A percentile compares a stretch with the other conserved stretches of the same genome.
phyloP scores from a whole-genome alignment of 2,329 filamentous ascomycete species.

The Alternaria rosae region DNA sequence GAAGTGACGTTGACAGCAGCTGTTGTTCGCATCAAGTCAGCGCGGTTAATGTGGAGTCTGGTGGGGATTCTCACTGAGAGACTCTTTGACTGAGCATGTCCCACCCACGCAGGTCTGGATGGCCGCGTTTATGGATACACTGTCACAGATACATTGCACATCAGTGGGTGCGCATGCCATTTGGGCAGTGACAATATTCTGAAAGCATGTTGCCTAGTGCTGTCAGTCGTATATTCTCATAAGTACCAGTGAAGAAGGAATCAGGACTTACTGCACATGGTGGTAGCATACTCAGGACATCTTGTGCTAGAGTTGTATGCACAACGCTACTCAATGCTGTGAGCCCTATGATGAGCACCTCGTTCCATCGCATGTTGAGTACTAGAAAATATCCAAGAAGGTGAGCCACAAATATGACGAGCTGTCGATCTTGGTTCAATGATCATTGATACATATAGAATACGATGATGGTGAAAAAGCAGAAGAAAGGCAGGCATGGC shows the following conservation, averaged over 20 bases:
- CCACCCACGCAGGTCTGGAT: slow-evolving; percentile 17
- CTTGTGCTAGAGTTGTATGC: not conserved
- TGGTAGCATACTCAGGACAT: not conserved
- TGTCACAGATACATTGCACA: slow-evolving; percentile 18
- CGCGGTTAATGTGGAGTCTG: not conserved
- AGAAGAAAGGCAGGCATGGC: not conserved
- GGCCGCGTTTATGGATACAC: not conserved
- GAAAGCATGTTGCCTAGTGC: slow-evolving; percentile 2
- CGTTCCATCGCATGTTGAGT: not conserved
- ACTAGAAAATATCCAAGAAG: not conserved
- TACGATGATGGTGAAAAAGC: not conserved
- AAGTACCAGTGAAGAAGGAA: no score
- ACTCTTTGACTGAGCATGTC: slow-evolving; percentile 18
- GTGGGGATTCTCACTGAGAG: slow-evolving; percentile 10
- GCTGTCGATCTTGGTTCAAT: not conserved
- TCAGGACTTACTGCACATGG: slow-evolving; percentile 8
- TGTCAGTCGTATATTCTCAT: not conserved
- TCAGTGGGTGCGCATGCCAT: slow-evolving; percentile 11
- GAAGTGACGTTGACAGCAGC: slow-evolving; percentile 49
- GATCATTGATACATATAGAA: not conserved
- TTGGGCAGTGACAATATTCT: slow-evolving; percentile 2
- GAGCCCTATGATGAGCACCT: not conserved
- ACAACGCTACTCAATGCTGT: not conserved
- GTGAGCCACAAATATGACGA: not conserved
- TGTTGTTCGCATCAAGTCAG: slow-evolving; percentile 3